These are phyloP conservation scores for Mimosa pudica DNA, from an alignment of 306 rosid genomes.

Conservation along the genomic window DNA sequence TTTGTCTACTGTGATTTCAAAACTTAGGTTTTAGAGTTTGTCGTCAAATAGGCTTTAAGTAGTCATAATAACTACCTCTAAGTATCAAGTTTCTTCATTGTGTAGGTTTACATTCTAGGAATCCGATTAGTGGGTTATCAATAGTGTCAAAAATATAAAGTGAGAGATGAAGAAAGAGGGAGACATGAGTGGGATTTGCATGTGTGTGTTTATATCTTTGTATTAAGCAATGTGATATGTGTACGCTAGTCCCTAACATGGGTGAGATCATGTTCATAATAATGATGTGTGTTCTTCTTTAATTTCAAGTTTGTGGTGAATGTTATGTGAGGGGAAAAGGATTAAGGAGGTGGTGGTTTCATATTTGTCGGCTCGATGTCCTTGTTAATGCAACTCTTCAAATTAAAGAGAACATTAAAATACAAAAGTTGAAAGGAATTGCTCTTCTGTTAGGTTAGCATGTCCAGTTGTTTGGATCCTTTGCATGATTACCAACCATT, in stretches of 20 bases:
- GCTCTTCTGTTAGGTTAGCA: neutral
- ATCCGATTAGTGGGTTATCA: too few species aligned
- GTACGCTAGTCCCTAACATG: too few species aligned
- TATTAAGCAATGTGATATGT: too few species aligned
- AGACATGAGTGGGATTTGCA: neutral
- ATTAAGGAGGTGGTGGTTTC: neutral
- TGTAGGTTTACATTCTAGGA: too few species aligned
- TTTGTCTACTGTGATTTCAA: too few species aligned
- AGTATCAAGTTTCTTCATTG: too few species aligned
- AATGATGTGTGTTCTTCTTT: too few species aligned
- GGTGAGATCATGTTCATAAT: too few species aligned
- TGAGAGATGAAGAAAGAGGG: neutral
- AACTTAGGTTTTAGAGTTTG: too few species aligned
- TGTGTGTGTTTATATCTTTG: neutral
- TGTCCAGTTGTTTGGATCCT: slow-evolving; percentile 15
- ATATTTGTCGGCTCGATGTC: slow-evolving; percentile 13
- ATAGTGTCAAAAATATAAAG: too few species aligned
- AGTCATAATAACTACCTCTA: too few species aligned
- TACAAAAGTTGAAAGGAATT: slow-evolving; percentile 18
- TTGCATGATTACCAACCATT: neutral
- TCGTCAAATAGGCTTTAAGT: too few species aligned
- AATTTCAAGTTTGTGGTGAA: neutral
- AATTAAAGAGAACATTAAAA: neutral
- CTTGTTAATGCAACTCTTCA: neutral
- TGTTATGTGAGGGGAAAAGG: neutral